phyloP scores from a whole-genome alignment of 1,284 basidiomycete species.

The Puccinia brachypodii region DNA sequence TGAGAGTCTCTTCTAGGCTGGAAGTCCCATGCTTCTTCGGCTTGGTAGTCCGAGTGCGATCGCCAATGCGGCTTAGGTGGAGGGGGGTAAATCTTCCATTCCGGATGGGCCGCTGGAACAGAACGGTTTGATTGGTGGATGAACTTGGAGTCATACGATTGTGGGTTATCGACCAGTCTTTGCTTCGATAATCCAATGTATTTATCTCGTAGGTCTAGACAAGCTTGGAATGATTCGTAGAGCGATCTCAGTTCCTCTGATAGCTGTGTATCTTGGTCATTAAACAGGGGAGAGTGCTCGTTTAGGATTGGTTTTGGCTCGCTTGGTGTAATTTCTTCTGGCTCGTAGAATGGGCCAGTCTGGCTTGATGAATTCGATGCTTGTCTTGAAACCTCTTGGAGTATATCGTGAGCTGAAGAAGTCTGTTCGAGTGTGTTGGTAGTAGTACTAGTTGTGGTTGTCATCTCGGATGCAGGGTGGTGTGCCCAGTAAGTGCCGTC shows the following conservation, averaged over 20 bases:
- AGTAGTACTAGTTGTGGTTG: slow-evolving; percentile 4
- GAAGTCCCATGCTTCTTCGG: slow-evolving; percentile 21
- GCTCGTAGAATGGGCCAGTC: slow-evolving; percentile 20
- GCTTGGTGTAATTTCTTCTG: neutral
- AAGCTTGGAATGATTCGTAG: slow-evolving; percentile 67
- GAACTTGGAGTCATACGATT: slow-evolving; percentile 71
- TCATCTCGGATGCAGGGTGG: slow-evolving; percentile 8
- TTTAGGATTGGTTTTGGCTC: neutral
- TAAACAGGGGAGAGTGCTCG: neutral
- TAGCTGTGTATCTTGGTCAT: neutral
- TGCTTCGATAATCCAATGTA: slow-evolving; percentile 82
- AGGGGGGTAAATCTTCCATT: slow-evolving; percentile 83
- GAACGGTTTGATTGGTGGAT: slow-evolving; percentile 63
- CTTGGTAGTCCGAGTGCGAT: slow-evolving; percentile 52
- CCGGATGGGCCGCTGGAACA: slow-evolving; percentile 55
- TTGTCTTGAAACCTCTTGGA: neutral
- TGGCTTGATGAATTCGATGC: neutral
- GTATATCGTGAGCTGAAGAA: neutral
- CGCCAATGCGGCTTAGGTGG: slow-evolving; percentile 94
- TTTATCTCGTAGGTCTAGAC: slow-evolving; percentile 84
- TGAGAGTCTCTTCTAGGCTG: slow-evolving; percentile 27
- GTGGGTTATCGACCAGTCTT: slow-evolving; percentile 78
- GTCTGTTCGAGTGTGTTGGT: neutral
- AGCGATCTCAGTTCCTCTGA: slow-evolving; percentile 56
- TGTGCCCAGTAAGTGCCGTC: slow-evolving; percentile 48